Evolutionary conservation across 768 basidiomycete species (phyloP).

Genomic region (Brasilioporus rufonigricans): DNA sequence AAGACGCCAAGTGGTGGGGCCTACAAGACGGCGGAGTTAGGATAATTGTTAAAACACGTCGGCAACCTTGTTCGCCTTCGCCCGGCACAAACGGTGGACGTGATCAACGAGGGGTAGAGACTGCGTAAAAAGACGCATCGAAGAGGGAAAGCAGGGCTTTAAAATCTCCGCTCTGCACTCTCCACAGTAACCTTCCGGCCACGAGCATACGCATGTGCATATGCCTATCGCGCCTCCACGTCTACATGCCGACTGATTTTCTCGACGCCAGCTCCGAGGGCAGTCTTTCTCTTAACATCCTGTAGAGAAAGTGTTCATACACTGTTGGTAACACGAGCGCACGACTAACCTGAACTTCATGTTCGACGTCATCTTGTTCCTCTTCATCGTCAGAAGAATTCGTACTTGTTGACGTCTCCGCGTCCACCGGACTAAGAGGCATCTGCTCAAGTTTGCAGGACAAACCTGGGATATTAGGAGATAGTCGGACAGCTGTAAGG

Average conservation of each 20-base stretch:
- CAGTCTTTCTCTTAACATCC: constrained; percentile 30
- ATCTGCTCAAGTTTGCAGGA: constrained; percentile 11
- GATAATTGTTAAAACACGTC: not conserved
- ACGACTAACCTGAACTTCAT: constrained; percentile 20
- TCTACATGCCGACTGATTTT: constrained; percentile 36
- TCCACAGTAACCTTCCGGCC: constrained; percentile 1
- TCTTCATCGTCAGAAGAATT: constrained; percentile 14
- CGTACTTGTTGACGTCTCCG: constrained; percentile 5
- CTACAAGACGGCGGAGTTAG: not conserved
- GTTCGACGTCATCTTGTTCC: constrained; percentile 16
- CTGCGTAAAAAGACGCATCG: not conserved
- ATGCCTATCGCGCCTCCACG: constrained; percentile 15
- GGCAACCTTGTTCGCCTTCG: not conserved
- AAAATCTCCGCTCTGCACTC: constrained; percentile 6
- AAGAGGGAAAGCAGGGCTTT: constrained; percentile 11
- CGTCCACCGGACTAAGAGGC: constrained; percentile 9
- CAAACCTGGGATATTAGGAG: too few species aligned
- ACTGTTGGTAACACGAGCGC: not conserved
- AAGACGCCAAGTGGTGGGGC: too few species aligned
- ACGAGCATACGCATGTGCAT: not conserved
- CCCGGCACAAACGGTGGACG: not conserved
- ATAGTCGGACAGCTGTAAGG: constrained; percentile 26
- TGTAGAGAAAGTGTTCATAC: constrained; percentile 13
- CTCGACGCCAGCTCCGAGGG: constrained; percentile 35
- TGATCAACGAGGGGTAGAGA: not conserved